Base-by-base conservation (phyloP, 1,284 basidiomycete species). In the Phaffia rhodozyma region DNA sequence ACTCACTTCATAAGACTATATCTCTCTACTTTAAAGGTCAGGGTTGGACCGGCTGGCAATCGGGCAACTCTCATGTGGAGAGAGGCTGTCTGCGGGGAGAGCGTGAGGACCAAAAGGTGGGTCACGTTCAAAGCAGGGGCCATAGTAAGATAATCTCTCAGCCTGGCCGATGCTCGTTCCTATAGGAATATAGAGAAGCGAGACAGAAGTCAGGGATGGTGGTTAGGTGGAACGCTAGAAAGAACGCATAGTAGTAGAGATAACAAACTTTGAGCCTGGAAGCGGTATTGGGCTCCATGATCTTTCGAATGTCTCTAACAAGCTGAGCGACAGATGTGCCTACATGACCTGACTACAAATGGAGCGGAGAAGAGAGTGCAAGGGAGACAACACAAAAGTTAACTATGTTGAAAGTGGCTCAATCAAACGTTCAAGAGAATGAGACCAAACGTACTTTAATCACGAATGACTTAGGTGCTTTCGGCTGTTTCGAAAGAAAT, bases 241-340 rank as follows among this genome's bases (percentile, higher is more conserved):
- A 43, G n/a, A 50, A 23, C 7, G 6, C 21, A 34, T 7, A 38
- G 23, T 20, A 21, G 54, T n/a, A 21, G 29, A 29, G 27, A 43
- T 53, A 48, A 79, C 83, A 68, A 70, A 92, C 91, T 77, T 79
- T 85, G 23, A 99, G 81, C 58, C 93, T 82, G 66, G 86, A 86
- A 6, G 94, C 96, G 25, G 96, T 99, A 75, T 97, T 92, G 66
- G 96, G 96, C 76, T 98, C 96, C 89, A 99, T 91, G 67, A 96
- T 86, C 75, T 89, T 89, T 70, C 96, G 81, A 71, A 97, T 79
- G 76, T 99, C 96, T 60, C 87, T 83, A 20, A 97, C 92, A 38
- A 99, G 84, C 70, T 91, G 87, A 3, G 84, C 78, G 60, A 96
- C 81, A n/a, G 89, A 89, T 62, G 83, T 80, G 20, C 93, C 92